Percentiles rank a stretch among this genome's conserved stretches.
Evolutionary conservation across 2,329 filamentous ascomycete species (phyloP).

Genomic region (Xylariales sp.): DNA sequence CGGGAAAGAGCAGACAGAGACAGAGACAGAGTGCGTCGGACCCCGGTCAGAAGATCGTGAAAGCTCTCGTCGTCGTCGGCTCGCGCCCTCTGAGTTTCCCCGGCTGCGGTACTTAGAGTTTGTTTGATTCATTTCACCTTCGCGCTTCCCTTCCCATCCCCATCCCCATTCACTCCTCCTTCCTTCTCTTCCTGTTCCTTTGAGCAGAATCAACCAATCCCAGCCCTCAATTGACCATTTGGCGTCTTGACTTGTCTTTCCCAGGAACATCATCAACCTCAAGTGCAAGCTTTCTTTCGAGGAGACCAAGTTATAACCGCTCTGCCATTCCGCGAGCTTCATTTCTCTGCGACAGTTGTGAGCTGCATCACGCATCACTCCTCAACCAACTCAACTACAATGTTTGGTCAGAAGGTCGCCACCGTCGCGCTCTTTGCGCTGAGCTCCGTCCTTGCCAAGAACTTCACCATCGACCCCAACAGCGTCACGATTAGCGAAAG

Average conservation of each 20-base stretch:
- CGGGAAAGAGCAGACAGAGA: conserved; percentile 4
- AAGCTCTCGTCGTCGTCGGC: conserved; percentile 7
- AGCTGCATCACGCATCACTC: background rate
- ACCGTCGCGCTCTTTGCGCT: conserved; percentile 41
- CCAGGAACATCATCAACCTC: background rate
- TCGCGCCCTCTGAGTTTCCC: conserved; percentile 4
- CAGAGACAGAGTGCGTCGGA: conserved; percentile 5
- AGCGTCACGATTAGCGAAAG: conserved; percentile 27
- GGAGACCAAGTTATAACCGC: background rate
- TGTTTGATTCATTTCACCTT: background rate
- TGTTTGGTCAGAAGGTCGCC: conserved; percentile 28
- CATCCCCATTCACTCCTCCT: background rate
- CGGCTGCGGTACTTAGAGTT: background rate
- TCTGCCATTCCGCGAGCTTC: conserved; percentile 1
- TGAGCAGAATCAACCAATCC: too few relatives aligned
- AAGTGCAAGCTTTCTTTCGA: too few relatives aligned
- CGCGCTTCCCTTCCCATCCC: background rate
- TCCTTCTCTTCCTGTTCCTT: conserved; percentile 3
- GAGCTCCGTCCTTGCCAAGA: conserved; percentile 35
- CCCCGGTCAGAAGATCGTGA: conserved; percentile 7
- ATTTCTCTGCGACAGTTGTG: background rate
- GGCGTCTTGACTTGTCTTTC: background rate
- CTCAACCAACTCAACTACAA: too few relatives aligned
- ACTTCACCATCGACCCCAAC: conserved; percentile 41
- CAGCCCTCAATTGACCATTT: background rate